Base-by-base conservation (phyloP, 1,284 basidiomycete species). In the Puccinia brachypodii region DNA sequence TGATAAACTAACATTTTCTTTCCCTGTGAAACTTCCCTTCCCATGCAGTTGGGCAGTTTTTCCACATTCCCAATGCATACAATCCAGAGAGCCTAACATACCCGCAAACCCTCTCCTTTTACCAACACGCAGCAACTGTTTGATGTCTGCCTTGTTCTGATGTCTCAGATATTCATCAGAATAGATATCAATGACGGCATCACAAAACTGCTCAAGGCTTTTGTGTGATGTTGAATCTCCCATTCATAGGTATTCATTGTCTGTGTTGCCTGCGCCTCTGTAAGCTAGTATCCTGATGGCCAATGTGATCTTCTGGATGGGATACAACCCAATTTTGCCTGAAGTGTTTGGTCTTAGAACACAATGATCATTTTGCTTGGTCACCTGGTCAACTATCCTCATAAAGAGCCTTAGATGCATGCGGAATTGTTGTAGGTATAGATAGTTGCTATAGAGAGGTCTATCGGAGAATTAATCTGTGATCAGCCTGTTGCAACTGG, bases 41-140 rank as follows among this genome's bases (percentile, higher is more conserved):
- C 31, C 62, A 66, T 28, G 62, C 31, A 7, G 19, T 66, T 6
- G 62, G 62, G 62, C 19, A 66, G 47, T 50, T 50, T 22, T 50
- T 50, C 47, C 47, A 50, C 47, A n/a, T n/a, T 50, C 22, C 47
- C 47, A 50, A 22, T 11, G 25, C 62, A 66, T 66, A 38, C 62
- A 66, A 31, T 66, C 62, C 25, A 66, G 31, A 7, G 62, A 66
- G 62, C 62, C 62, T 3, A 66, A 38, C 62, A 66, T 66, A 11
- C 62, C 62, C 6, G 19, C n/a, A 66, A 66, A 66, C 19, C 31
- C 62, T 2, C 31, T 6, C 4, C 2, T 38, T 19, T 28, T 31
- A 66, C 36, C 36, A 38, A 31, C n/a, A 2, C 19, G 6, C 6
- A 66, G 19, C 22, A 50, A 50, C 11, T 22, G 47, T 22, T 50